Percentiles rank a stretch among this genome's conserved stretches.
Conservation (phyloP, 1,284 basidiomycete genomes). For the Vanrija sp. region DNA sequence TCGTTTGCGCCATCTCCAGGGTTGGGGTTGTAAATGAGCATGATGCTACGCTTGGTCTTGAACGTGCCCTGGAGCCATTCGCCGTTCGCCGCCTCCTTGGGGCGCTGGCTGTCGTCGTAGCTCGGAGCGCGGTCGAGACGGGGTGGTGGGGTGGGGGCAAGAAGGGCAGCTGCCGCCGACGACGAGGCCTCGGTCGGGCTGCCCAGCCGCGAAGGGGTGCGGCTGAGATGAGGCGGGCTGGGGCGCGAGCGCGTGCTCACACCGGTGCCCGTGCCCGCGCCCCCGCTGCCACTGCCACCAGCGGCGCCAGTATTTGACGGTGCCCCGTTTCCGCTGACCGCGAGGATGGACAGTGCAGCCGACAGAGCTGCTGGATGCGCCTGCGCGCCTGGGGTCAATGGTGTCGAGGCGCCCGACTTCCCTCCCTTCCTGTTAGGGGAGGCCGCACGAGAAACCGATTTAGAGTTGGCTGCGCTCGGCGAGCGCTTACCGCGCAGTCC, state of each 20-base stretch:
- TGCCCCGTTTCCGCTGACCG: neutral
- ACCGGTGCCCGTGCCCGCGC: too few relatives aligned
- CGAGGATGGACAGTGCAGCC: slow-evolving; percentile 12
- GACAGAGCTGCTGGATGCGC: slow-evolving; percentile 6
- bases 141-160: neutral
- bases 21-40: slow-evolving; percentile 23
- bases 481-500: slow-evolving; percentile 5
- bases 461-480: neutral
- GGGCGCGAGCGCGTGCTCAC: too few relatives aligned
- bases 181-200: too few relatives aligned
- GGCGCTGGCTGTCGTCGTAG: slow-evolving; percentile 1
- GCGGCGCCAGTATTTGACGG: neutral
- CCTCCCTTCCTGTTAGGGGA: neutral
- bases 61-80: slow-evolving; percentile 3
- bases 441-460: neutral
- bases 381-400: neutral
- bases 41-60: slow-evolving; percentile 1
- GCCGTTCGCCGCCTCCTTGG: slow-evolving; percentile 1
- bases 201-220: too few relatives aligned
- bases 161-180: too few relatives aligned
- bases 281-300: neutral
- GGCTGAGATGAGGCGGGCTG: too few relatives aligned
- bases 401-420: slow-evolving; percentile 3
- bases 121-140: slow-evolving; percentile 2
- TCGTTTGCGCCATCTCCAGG: slow-evolving; percentile 15